Evolutionary conservation across 2,329 filamentous ascomycete genomes (phyloP), one percentile per base, ranked within the genome.

Genomic region (Ilyonectria sp.): DNA sequence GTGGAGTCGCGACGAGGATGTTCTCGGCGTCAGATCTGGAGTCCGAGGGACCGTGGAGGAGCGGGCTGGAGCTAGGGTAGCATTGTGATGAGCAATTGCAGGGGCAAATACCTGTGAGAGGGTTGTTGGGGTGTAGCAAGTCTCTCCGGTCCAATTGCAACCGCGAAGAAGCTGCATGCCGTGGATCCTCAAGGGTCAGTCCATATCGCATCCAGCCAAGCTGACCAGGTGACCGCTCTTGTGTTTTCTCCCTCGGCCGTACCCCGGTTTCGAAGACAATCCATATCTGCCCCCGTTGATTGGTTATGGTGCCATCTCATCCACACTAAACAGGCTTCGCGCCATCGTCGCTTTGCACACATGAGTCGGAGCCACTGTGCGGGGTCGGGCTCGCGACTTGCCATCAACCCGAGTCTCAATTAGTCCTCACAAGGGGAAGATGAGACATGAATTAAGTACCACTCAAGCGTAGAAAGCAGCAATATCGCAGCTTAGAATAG

Each of bases 11-110:
- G 17, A 43, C 57, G 56, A 46, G 59, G 59, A 55, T 60, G 56
- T 40, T 7, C 6, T 59, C 71, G 73, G 73, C 5, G 33, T 13
- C 43, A 75, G 60, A 74, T 71, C 29, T 75, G 43, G 53, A 59
- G 2, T 31, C 73, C 73, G 73, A 37, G 4, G 11, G 21, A n/a
- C n/a, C 19, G 11, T 37, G 29, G 50, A 49, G 29, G 44, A 49
- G 8, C 54, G 31, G 55, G 21, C 11, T 49, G 35, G 3, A 9
- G 37, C 47, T 31, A 53, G 40, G 40, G 62, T 64, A 8, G 40
- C 21, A 55, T 55, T 53, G 10, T 4, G 23, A 23, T 23, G 3
- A 23, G 23, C 23, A 23, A 23, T 23, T 23, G n/a, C 31, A 8
- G 4, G 15, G 29, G 35, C n/a, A 35, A 13, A 35, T 13, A 19